Conservation (phyloP, 139 green algal genomes). For the Desmodesmus armatus region DNA sequence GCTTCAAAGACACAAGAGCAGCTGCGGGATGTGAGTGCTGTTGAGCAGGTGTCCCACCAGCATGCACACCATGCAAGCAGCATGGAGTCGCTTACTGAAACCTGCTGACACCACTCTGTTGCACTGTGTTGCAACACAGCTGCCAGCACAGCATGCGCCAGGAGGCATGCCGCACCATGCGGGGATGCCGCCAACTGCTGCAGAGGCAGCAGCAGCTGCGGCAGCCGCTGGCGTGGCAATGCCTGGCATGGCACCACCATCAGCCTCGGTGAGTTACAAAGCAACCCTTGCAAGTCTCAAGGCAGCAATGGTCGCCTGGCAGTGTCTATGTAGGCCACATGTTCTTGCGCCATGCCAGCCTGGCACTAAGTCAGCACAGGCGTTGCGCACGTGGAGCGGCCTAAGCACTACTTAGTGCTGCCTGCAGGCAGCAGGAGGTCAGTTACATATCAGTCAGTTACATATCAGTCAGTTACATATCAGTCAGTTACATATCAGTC, state of each 20-base stretch:
- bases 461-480: too few relatives aligned
- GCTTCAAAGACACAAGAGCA: conserved; percentile 81
- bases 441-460: too few relatives aligned
- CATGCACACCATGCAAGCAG: background rate
- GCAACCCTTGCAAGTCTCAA: too few relatives aligned
- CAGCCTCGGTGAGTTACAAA: conserved; percentile 24
- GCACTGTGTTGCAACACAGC: conserved; percentile 25
- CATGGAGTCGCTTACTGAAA: background rate
- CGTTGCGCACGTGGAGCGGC: too few relatives aligned
- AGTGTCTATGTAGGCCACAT: too few relatives aligned
- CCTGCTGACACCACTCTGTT: background rate
- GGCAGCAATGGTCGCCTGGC: too few relatives aligned
- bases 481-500: too few relatives aligned
- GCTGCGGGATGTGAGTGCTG: conserved; percentile 63
- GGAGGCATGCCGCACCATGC: background rate
- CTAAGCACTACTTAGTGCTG: too few relatives aligned
- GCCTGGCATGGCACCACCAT: conserved; percentile 40
- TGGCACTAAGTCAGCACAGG: too few relatives aligned
- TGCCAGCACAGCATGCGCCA: conserved; percentile 45
- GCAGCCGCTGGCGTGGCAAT: conserved; percentile 44
- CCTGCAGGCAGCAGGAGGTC: too few relatives aligned
- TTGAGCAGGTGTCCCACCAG: background rate
- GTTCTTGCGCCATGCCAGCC: too few relatives aligned
- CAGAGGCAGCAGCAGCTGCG: conserved; percentile 42
- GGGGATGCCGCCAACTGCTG: conserved; percentile 39